These are phyloP conservation scores for Calonectria hongkongensis DNA, from an alignment of 2,329 filamentous ascomycete species.

Conservation along the genomic window DNA sequence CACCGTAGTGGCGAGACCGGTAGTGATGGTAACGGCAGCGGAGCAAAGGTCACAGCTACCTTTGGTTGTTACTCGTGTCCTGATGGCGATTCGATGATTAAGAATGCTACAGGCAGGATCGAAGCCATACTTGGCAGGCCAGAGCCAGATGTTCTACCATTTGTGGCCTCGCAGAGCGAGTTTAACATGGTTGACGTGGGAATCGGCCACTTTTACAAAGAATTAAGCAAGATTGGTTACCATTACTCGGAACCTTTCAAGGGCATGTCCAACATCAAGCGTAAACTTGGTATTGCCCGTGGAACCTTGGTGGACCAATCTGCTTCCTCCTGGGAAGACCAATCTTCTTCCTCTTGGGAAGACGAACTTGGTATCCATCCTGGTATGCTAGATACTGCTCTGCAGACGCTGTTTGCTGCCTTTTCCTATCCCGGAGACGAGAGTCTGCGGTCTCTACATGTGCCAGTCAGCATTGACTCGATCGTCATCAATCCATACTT, in stretches of 20 bases:
- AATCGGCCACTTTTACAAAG: not conserved
- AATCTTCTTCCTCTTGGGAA: constrained; percentile 8
- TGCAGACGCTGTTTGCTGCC: constrained; percentile 13
- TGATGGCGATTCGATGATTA: not conserved
- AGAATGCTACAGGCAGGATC: not conserved
- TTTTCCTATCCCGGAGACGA: constrained; percentile 26
- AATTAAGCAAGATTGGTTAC: constrained; percentile 29
- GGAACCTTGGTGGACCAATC: constrained; percentile 26
- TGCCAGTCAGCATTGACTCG: constrained; percentile 5
- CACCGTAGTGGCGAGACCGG: not conserved
- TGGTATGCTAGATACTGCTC: constrained; percentile 24
- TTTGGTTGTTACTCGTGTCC: constrained; percentile 34
- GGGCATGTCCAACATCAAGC: constrained; percentile 12
- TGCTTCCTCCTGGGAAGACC: constrained; percentile 6
- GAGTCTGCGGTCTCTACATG: constrained; percentile 14
- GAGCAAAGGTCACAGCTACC: constrained; percentile 19
- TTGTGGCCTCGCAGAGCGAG: not conserved
- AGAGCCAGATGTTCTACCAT: not conserved
- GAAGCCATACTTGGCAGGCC: not conserved
- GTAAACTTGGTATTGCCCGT: not conserved
- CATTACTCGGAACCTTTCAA: constrained; percentile 42
- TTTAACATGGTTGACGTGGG: not conserved
- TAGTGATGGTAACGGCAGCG: not conserved
- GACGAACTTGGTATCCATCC: not conserved
- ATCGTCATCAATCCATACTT: constrained; percentile 32